Conservation (phyloP, 1,139 yeast species). For the Debaryomyces robertsiae region DNA sequence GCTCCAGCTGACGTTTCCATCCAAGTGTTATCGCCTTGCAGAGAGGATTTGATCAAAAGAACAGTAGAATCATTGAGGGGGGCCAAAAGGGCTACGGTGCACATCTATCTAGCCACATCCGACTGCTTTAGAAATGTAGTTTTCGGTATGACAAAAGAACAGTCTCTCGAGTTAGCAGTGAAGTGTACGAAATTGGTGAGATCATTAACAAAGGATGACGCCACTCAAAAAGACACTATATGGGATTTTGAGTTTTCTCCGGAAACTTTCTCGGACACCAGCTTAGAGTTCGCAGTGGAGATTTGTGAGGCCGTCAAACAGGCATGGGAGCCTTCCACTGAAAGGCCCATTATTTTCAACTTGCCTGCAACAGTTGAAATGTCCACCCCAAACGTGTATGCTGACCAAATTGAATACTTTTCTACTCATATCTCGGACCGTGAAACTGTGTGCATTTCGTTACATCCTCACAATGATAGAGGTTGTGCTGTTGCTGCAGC, state of each 20-base stretch:
- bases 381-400: constrained; percentile 90
- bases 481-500: constrained; percentile 99
- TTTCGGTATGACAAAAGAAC: constrained; percentile 80
- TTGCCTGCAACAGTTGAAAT: constrained; percentile 99
- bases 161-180: constrained; percentile 78
- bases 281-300: constrained; percentile 76
- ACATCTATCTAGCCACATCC: constrained; percentile 89
- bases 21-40: constrained; percentile 89
- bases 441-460: constrained; percentile 82
- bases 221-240: constrained; percentile 64
- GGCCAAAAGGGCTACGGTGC: constrained; percentile 87
- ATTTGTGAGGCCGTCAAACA: constrained; percentile 94
- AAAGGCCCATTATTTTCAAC: constrained; percentile 88
- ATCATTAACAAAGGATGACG: constrained; percentile 86
- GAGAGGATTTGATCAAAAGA: constrained; percentile 85
- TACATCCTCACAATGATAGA: constrained; percentile 95
- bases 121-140: constrained; percentile 91
- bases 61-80: constrained; percentile 89
- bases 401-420: constrained; percentile 95
- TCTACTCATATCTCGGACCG: constrained; percentile 76
- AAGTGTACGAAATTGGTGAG: constrained; percentile 81
- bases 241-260: constrained; percentile 97
- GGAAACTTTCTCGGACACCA: constrained; percentile 90
- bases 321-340: constrained; percentile 88
- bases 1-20: constrained; percentile 93